Evolutionary conservation across 1,284 basidiomycete species (phyloP), one percentile per base, ranked within the genome.

Genomic region (Moesziomyces antarcticus): DNA sequence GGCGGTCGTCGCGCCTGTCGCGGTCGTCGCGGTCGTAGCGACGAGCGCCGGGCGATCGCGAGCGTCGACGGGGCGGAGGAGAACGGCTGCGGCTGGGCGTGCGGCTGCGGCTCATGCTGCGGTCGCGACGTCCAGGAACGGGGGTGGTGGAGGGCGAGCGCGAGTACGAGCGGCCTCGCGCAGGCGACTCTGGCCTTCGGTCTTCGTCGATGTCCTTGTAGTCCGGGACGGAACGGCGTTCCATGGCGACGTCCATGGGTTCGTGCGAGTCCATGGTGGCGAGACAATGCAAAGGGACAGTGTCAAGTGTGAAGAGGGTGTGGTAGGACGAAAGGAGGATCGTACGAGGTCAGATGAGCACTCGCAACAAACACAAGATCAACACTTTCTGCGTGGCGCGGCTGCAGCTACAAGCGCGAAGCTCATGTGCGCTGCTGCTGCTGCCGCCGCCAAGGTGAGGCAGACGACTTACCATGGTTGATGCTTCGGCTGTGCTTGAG

Each of bases 191-290:
- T 24, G 62, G 66, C 52, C 62, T 52, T 27, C 61, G 60, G 45
- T 74, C 72, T 37, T 69, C 53, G 54, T 74, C 66, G 43, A 70
- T 64, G 40, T 74, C 72, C 51, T 63, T 54, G 56, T 70, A 69
- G 56, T 74, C 58, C 45, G 63, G 60, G 47, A 55, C 21, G n/a
- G 57, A 20, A 25, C 52, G 54, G 14, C 56, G 63, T 50, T 66
- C 55, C 48, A 56, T 55, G 47, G 35, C 37, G 40, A 47, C 24
- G 33, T 61, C 50, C 48, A 41, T 40, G 25, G 5, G 43, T 46
- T 58, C 63, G 46, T 43, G 40, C 8, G 37, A 30, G 18, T 55
- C 59, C 59, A 61, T 61, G 30, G 59, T 55, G 40, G 42, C 7
- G 42, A 44, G 8, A 10, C 5, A 9, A 21, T 44, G 42, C n/a